Percentiles rank a stretch among this genome's conserved stretches.
phyloP scores from a whole-genome alignment of 257 asterid species.

The Orobanche coerulescens region DNA sequence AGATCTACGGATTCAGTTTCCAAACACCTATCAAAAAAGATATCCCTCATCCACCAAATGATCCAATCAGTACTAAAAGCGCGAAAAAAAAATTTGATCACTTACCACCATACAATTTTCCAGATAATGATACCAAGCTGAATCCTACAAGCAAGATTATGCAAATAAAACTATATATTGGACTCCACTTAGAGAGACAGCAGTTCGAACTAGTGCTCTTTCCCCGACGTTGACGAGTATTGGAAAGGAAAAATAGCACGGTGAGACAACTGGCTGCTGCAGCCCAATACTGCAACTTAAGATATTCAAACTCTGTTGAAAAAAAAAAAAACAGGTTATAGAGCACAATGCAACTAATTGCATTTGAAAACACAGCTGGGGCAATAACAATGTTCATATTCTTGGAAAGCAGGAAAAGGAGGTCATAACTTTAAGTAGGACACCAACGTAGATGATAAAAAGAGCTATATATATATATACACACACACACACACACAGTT shows the following conservation, averaged over 20 bases:
- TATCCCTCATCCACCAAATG: slow-evolving; percentile 15
- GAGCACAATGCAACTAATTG: not conserved
- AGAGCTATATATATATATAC: slow-evolving; percentile 2
- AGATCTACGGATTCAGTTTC: slow-evolving; percentile 13
- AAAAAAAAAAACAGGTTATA: slow-evolving; percentile 15
- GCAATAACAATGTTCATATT: not conserved
- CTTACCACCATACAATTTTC: slow-evolving; percentile 29
- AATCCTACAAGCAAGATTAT: slow-evolving; percentile 37
- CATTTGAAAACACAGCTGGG: slow-evolving; percentile 10
- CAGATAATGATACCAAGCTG: slow-evolving; percentile 33
- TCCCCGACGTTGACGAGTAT: slow-evolving; percentile 31
- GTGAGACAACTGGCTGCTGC: slow-evolving; percentile 57
- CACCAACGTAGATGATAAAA: slow-evolving; percentile 9
- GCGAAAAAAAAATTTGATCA: slow-evolving; percentile 14
- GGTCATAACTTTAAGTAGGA: not conserved
- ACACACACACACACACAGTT: too few species aligned
- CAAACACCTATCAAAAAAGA: not conserved
- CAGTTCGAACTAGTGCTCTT: slow-evolving; percentile 17
- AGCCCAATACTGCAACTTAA: slow-evolving; percentile 74
- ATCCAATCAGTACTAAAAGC: slow-evolving; percentile 9
- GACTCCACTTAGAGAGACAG: slow-evolving; percentile 27
- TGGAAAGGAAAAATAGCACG: slow-evolving; percentile 51
- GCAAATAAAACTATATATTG: slow-evolving; percentile 31
- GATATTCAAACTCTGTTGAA: slow-evolving; percentile 61
- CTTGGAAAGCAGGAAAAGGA: not conserved